Conservation (phyloP, 2,329 filamentous ascomycete genomes). For the Fusarium pseudocircinatum region DNA sequence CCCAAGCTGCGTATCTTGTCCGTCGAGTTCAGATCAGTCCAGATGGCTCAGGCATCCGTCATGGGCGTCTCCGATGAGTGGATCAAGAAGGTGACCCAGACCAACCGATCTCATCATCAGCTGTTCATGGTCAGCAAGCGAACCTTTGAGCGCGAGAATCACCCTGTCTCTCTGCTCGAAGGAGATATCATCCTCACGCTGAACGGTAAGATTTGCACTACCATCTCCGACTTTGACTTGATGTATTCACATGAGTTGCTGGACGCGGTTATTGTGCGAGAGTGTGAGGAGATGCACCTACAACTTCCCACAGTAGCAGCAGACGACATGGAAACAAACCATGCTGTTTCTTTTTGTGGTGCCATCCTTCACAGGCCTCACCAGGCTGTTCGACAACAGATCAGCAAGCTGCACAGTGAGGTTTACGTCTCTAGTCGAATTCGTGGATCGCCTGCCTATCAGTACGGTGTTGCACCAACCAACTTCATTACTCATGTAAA, state of each 20-base stretch:
- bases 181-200: slow-evolving; percentile 92
- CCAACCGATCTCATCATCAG: slow-evolving; percentile 92
- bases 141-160: slow-evolving; percentile 67
- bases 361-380: slow-evolving; percentile 93
- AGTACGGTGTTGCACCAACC: slow-evolving; percentile 92
- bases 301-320: slow-evolving; percentile 87
- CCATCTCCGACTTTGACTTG: slow-evolving; percentile 90
- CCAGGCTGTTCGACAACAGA: slow-evolving; percentile 96
- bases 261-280: slow-evolving; percentile 86
- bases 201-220: slow-evolving; percentile 91
- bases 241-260: slow-evolving; percentile 92
- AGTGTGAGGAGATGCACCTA: slow-evolving; percentile 80
- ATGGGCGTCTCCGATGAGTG: slow-evolving; percentile 97
- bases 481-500: slow-evolving; percentile 99
- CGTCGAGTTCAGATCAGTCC: slow-evolving; percentile 92
- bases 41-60: slow-evolving; percentile 95
- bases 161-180: slow-evolving; percentile 74
- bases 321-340: slow-evolving; percentile 90
- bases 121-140: slow-evolving; percentile 99
- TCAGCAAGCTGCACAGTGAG: slow-evolving; percentile 94
- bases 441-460: slow-evolving; percentile 83
- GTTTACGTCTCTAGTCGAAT: slow-evolving; percentile 93
- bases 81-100: slow-evolving; percentile 88
- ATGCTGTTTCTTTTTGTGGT: slow-evolving; percentile 93
- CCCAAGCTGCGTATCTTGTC: slow-evolving; percentile 91